Conservation (phyloP, 331 rosid genomes). For the Ulmus americana region DNA sequence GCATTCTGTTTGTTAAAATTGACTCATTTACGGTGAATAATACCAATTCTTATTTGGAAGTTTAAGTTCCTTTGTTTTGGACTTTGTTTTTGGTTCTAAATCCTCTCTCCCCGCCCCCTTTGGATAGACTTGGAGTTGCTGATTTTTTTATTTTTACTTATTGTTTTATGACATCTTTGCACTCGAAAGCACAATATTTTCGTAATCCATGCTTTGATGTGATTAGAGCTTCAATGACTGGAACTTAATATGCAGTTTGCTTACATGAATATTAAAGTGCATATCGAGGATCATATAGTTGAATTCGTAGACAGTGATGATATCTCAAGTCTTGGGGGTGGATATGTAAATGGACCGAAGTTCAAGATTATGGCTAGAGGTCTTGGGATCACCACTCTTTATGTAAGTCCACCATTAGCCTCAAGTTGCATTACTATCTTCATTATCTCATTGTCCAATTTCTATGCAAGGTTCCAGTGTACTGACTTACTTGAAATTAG, state of each 20-base stretch:
- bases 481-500: constrained; percentile 40
- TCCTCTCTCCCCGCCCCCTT: neutral
- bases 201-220: constrained; percentile 1
- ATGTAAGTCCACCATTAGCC: constrained; percentile 48
- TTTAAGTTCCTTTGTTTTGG: no score
- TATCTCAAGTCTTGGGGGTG: constrained; percentile 36
- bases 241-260: constrained; percentile 56
- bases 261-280: constrained; percentile 72
- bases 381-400: constrained; percentile 78
- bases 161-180: neutral
- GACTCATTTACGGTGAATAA: no score
- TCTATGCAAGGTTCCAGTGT: constrained; percentile 19
- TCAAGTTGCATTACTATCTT: constrained; percentile 15
- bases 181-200: neutral
- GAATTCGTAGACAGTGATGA: constrained; percentile 49
- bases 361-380: constrained; percentile 55
- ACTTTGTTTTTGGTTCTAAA: no score
- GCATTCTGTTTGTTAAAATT: no score
- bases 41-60: no score
- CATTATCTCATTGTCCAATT: constrained; percentile 20
- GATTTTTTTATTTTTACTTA: constrained; percentile 19
- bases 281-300: constrained; percentile 70
- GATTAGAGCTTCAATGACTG: constrained; percentile 26
- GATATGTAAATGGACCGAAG: constrained; percentile 40
- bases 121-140: neutral